Evolutionary conservation across 305 asterid species (phyloP).

Genomic region (Fraxinus sp.): DNA sequence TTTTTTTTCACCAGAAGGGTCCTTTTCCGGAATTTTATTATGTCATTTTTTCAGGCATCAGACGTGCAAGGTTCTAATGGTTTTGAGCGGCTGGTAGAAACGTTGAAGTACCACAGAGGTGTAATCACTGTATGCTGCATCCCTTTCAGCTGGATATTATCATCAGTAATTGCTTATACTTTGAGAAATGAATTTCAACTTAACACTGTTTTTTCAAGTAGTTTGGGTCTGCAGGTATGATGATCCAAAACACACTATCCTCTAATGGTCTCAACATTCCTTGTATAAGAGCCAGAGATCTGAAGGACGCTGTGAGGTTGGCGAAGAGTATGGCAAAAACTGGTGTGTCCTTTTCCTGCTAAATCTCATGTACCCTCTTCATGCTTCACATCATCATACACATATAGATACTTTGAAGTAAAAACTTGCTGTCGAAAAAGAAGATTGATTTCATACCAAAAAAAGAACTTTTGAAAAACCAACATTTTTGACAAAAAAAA

Average conservation of each 20-base stretch:
- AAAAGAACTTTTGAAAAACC: not conserved
- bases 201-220: conserved; percentile 5
- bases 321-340: conserved; percentile 33
- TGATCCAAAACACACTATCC: conserved; percentile 30
- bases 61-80: conserved; percentile 29
- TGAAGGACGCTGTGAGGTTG: conserved; percentile 29
- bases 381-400: not conserved
- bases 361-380: not conserved
- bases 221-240: conserved; percentile 40
- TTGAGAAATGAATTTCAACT: not conserved
- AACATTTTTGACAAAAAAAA: not conserved
- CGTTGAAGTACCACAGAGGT: conserved; percentile 32
- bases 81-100: conserved; percentile 38
- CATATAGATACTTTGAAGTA: not conserved
- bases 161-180: not conserved
- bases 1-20: not conserved
- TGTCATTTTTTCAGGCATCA: conserved; percentile 22
- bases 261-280: conserved; percentile 36
- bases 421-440: not conserved
- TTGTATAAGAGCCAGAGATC: conserved; percentile 28
- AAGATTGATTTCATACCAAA: not conserved
- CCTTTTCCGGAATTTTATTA: not conserved
- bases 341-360: conserved; percentile 21
- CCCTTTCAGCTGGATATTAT: conserved; percentile 9
- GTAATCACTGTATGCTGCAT: conserved; percentile 37